Evolutionary conservation across 2,329 filamentous ascomycete genomes (phyloP), one percentile per base, ranked within the genome.

Genomic region (Cadophora luteo-olivacea): DNA sequence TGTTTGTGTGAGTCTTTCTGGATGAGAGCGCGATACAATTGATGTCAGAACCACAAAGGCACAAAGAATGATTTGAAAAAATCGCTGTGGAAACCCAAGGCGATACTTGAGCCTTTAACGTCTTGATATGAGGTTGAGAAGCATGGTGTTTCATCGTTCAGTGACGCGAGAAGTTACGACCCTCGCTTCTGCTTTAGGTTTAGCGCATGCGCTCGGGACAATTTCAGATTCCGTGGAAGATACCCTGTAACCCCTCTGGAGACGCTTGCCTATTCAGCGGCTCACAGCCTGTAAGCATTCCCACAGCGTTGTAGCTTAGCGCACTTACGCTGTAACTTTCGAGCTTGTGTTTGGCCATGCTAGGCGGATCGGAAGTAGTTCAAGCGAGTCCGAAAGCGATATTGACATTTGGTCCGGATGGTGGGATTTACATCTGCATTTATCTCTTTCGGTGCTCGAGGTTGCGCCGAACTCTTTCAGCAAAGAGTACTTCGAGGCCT

Each of bases 331-430:
- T 41, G 19, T 38, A 38, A 29, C 1, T 57, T 24, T 24, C 41
- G 14, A 14, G 6, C n/a, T 4, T 11, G 11, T 25, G 2, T 25
- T 41, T 11, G 4, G 33, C 38, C 19, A 9, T 11, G 8, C n/a
- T 57, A 33, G 22, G n/a, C 22, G 22, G 11, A 25, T 41, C 33
- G 33, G 57, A 24, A 38, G 33, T 9, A 11, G 33, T 45, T 33
- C 57, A 41, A 41, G 57, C 36, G 22, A 45, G 22, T 60, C 33
- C 57, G 33, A 60, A 24, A 45, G 57, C 52, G 41, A 45, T 45
- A 19, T 45, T 45, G 41, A 45, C 14, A 32, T 55, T 55, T n/a
- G 9, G 3, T 33, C 29, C 14, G n/a, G 9, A n/a, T 33, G 25
- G 52, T 33, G 29, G 14, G 14, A 54, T 19, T 19, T 25, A 55